Evolutionary conservation across 495 filamentous ascomycete genomes (phyloP), one percentile per base, ranked within the genome.

Genomic region (Annulohypoxylon bovei): DNA sequence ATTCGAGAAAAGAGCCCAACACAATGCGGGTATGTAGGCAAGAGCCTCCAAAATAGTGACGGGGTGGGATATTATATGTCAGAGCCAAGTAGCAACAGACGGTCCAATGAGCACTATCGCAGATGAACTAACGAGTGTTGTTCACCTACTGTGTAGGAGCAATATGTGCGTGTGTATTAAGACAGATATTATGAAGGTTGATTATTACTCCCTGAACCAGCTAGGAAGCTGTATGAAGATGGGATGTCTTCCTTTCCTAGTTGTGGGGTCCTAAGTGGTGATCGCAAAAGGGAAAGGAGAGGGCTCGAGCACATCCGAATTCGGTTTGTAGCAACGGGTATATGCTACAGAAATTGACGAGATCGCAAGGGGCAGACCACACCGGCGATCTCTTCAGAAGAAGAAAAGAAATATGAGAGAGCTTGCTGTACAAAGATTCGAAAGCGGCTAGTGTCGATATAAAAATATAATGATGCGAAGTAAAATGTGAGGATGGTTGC

Each of bases 231-330:
- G 59, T 46, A 72, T 63, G 59, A 55, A 40, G 46, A 67, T 65
- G 62, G 65, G 61, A 62, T 47, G 65, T 28, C 56, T 64, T 67
- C 52, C 46, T 66, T 62, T 71, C 53, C 63, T 60, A 55, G 69
- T 20, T 64, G 60, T 73, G 65, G 65, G 62, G 70, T 39, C 47
- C 50, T 62, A 46, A 56, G 62, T 64, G 56, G 46, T 67, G 49
- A 64, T 65, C 70, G 60, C 60, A 69, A 73, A 62, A 68, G 30
- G 70, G 65, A 69, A 58, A 69, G 56, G 59, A 72, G 61, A 69
- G 25, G 70, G 70, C 65, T 73, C 70, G 70, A 73, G 70, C 70
- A 69, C 70, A 63, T 54, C 63, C 69, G 35, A 63, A 61, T 72
- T 50, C 28, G 20, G 49, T 53, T 22, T 28, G 63, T 44, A 67